phyloP scores from a whole-genome alignment of 1,284 basidiomycete genomes.

The Amylostereum areolatum region DNA sequence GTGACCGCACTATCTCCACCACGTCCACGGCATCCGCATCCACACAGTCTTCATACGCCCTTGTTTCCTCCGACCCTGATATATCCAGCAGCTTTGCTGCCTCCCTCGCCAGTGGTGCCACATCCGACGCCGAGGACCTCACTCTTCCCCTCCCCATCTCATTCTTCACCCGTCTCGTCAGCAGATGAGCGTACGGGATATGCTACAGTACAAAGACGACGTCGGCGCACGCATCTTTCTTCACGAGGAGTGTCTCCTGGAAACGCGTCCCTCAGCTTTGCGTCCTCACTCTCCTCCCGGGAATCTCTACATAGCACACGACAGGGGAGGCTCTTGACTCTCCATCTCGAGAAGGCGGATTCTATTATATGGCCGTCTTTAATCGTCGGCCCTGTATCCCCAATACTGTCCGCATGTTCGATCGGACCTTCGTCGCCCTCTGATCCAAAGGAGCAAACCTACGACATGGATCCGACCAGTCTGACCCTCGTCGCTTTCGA shows the following conservation, averaged over 20 bases:
- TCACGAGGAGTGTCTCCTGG: slow-evolving; percentile 56
- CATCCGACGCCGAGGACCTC: slow-evolving; percentile 62
- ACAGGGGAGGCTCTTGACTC: slow-evolving; percentile 59
- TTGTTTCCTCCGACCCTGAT: slow-evolving; percentile 73
- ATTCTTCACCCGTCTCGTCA: slow-evolving; percentile 55
- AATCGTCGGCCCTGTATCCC: slow-evolving; percentile 66
- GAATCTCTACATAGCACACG: slow-evolving; percentile 57
- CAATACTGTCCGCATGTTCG: slow-evolving; percentile 44
- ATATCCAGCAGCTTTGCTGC: slow-evolving; percentile 76
- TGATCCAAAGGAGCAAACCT: slow-evolving; percentile 50
- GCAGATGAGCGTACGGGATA: slow-evolving; percentile 35
- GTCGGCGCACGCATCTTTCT: slow-evolving; percentile 7
- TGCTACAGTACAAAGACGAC: slow-evolving; percentile 7
- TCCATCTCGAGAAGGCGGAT: slow-evolving; percentile 73
- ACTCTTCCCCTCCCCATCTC: slow-evolving; percentile 42
- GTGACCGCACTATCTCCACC: slow-evolving; percentile 69
- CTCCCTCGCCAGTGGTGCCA: slow-evolving; percentile 64
- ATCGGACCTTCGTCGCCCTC: slow-evolving; percentile 47
- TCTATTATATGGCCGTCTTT: slow-evolving; percentile 75
- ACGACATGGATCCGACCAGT: slow-evolving; percentile 80
- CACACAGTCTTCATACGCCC: slow-evolving; percentile 71
- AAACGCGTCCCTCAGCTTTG: slow-evolving; percentile 40
- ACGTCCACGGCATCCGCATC: slow-evolving; percentile 69
- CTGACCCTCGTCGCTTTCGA: slow-evolving; percentile 64
- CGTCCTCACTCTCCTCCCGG: slow-evolving; percentile 67